phyloP scores from a whole-genome alignment of 441 rosid species.

The Melastoma candidum region DNA sequence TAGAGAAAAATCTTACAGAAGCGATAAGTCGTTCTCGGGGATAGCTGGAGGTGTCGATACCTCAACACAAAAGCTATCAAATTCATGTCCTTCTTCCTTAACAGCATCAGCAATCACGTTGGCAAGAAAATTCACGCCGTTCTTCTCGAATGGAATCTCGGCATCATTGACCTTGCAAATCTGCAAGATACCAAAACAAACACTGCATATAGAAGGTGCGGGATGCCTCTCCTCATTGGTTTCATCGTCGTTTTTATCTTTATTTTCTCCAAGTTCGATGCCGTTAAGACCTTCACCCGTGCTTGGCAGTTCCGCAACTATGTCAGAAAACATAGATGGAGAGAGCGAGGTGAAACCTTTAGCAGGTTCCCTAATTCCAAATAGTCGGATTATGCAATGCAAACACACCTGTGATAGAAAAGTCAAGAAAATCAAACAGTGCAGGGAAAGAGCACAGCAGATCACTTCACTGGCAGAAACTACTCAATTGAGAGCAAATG shows the following conservation, averaged over 20 bases:
- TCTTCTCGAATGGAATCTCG: constrained; percentile 25
- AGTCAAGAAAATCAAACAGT: not conserved
- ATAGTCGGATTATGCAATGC: constrained; percentile 32
- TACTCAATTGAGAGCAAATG: too few species aligned
- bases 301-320: constrained; percentile 16
- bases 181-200: constrained; percentile 80
- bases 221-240: constrained; percentile 11
- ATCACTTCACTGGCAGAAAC: too few species aligned
- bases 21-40: constrained; percentile 37
- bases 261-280: constrained; percentile 9
- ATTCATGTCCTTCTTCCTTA: constrained; percentile 50
- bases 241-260: constrained; percentile 6
- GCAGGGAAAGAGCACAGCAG: constrained; percentile 32
- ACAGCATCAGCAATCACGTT: constrained; percentile 37
- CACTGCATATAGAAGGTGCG: constrained; percentile 39
- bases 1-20: constrained; percentile 36
- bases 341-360: constrained; percentile 25
- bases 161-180: constrained; percentile 36
- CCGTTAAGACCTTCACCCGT: constrained; percentile 4
- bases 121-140: constrained; percentile 33
- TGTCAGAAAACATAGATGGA: constrained; percentile 19
- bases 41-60: constrained; percentile 50
- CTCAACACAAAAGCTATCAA: constrained; percentile 67
- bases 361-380: constrained; percentile 32
- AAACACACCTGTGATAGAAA: not conserved